Base-by-base conservation (phyloP, 225 moss, liverwort and hornwort genomes). In the Sphagnum tenellum region DNA sequence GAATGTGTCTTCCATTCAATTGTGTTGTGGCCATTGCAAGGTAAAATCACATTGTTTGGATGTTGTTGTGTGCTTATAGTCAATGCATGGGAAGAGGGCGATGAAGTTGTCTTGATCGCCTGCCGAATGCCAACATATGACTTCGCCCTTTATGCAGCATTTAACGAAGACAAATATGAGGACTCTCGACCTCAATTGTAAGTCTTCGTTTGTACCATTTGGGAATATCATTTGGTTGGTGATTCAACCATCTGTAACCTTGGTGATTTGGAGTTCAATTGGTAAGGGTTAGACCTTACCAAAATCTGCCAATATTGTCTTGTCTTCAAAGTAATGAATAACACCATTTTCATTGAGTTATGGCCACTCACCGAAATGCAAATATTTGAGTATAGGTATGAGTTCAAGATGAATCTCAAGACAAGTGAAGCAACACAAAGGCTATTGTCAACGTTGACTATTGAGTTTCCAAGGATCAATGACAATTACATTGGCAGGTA, bases 41-140 rank as follows among this genome's bases (percentile, higher is more conserved):
- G 4, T 47, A 5, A 14, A 8, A 9, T 46, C 3, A 47, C 9
- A 8, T 45, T 10, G 55, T 53, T 63, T 49, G 12, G 14, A 8
- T 55, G 10, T 45, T 62, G 54, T 57, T n/a, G 3, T 59, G 0
- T 48, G n/a, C 47, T 50, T 6, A 66, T 81, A 95, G 92, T 75
- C 44, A 96, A 96, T 74, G 86, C 95, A 0, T 92, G 92, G 89
- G 95, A 96, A 75, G 89, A 89, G 50, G 92, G 92, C 3, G 86
- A 92, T 66, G 95, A 96, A 72, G 56, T 96, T 47, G 76, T 92
- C 57, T 67, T 96, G 44, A 3, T 79, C 69, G 73, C 88, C 12
- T 95, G 89, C 73, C 89, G 95, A 49, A 57, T 78, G 46, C 67
- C 70, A 1, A 56, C 4, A 56, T 1, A 10, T 12, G 55, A 56